A percentile compares a stretch with the other conserved stretches of the same genome.
These are phyloP conservation scores for Tritrichomonas foetus DNA, from an alignment of 208 protist species.

Conservation along the genomic window DNA sequence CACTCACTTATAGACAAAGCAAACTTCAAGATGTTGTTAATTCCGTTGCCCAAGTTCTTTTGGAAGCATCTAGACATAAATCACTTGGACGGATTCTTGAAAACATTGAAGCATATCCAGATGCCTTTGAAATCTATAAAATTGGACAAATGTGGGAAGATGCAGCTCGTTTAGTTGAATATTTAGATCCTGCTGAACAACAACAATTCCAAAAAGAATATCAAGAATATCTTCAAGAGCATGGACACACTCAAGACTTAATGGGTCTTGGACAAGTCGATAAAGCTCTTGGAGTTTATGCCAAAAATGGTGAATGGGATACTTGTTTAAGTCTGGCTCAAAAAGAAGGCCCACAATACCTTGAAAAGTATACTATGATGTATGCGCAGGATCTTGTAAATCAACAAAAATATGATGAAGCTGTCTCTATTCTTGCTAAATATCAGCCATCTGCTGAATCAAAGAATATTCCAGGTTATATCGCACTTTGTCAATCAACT, in stretches of 20 bases:
- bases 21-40: conserved; percentile 5
- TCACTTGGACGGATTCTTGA: not conserved
- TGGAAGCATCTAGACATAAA: not conserved
- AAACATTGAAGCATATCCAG: not conserved
- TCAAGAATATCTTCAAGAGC: not conserved
- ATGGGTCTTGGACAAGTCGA: not conserved
- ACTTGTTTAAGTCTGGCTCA: not conserved
- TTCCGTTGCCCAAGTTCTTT: not conserved
- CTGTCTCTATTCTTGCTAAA: not conserved
- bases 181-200: not conserved
- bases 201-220: not conserved
- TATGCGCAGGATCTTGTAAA: not conserved
- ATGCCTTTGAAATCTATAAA: conserved; percentile 4
- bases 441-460: not conserved
- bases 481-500: not conserved
- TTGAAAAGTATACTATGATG: conserved; percentile 17
- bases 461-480: not conserved
- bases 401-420: not conserved
- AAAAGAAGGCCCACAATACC: not conserved
- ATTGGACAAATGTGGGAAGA: not conserved
- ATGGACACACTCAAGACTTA: not conserved
- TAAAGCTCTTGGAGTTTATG: not conserved
- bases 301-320: not conserved
- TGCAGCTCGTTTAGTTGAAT: not conserved
- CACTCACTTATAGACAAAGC: not conserved